A percentile compares a stretch with the other conserved stretches of the same genome.
These are phyloP conservation scores for Medicago truncatula DNA, from an alignment of 306 rosid species.

Conservation along the genomic window MtrunA17r5.0-ANR NC_053045.1:42170501-42171000, in stretches of 20 bases:
- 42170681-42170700: constrained; percentile 29
- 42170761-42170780: constrained; percentile 31
- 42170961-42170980: constrained; percentile 14
- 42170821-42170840: constrained; percentile 25
- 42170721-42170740: constrained; percentile 36
- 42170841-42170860: constrained; percentile 36
- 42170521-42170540: constrained; percentile 44
- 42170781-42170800: constrained; percentile 17
- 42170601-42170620: constrained; percentile 39
- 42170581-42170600: constrained; percentile 39
- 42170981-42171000: constrained; percentile 31
- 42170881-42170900: constrained; percentile 15
- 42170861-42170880: constrained; percentile 1
- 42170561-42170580: constrained; percentile 42
- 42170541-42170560: constrained; percentile 53
- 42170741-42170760: constrained; percentile 31
- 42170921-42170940: constrained; percentile 6
- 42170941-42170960: constrained; percentile 23
- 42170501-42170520: constrained; percentile 66
- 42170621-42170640: constrained; percentile 35
- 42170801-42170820: constrained; percentile 32
- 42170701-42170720: constrained; percentile 21
- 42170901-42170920: background rate
- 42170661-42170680: constrained; percentile 37
- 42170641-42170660: constrained; percentile 33